Base-by-base conservation (phyloP, 495 filamentous ascomycete species). In the Chlorociboria aeruginascens region DNA sequence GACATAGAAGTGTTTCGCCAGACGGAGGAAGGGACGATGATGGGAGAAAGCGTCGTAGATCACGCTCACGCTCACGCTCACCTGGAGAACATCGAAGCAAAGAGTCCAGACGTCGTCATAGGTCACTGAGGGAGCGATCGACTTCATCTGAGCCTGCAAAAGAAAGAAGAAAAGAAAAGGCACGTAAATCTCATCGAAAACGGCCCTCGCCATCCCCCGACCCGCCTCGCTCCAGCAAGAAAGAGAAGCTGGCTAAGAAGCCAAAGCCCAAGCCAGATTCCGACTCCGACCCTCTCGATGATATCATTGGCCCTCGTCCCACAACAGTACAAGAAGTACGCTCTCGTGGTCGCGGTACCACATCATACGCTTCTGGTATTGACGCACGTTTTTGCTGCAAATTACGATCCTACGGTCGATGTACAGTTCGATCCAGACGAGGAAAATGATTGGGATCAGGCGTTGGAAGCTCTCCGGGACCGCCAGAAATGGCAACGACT, bases 391-490 rank as follows among this genome's bases (percentile, higher is more conserved):
- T 98, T 96, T 59, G 74, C 79, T 0, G 58, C 74, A 0, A 70
- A 73, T 56, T 96, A 95, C 61, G 82, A 97, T 50, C 89, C 90
- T 0, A 65, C 68, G 1, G 61, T 69, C 2, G 92, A 97, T 50
- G 67, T 86, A 0, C 72, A 76, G n/a, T 64, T 66, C 1, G 69
- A 81, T 49, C 65, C 72, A 0, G 76, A 81, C 14, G 66, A 67
- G 28, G 67, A 66, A 40, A 82, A 82, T 46, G 82, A 89, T 53
- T 96, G 89, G 89, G 86, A 88, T 37, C 73, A 85, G 49, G 82
- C 86, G 10, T 66, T 90, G 2, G 89, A 95, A 65, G 79, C 81
- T 13, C 69, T 83, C 20, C 76, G 85, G n/a, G 89, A 94, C 56
- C 77, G 86, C 2, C 74, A 85, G 54, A 80, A 77, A 39, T 95